These are phyloP conservation scores for Cairneyella variabilis DNA, from an alignment of 495 filamentous ascomycete species.

Conservation along the genomic window DNA sequence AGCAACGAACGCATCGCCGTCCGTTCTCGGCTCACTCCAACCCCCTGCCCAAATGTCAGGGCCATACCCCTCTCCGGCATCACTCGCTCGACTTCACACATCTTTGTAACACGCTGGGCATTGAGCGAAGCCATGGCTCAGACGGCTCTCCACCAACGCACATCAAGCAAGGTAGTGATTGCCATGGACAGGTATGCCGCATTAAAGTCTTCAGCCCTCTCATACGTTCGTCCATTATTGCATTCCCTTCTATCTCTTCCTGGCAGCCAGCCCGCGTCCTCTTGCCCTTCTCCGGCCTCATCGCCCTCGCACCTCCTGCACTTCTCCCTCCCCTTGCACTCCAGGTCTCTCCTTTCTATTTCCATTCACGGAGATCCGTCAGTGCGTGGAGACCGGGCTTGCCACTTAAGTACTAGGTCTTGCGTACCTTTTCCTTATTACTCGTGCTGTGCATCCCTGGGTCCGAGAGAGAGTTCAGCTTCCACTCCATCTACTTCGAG, in stretches of 20 bases:
- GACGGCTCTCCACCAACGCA: neutral
- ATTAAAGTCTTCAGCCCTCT: no score
- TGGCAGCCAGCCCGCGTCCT: conserved; percentile 1
- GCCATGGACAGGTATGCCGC: no score
- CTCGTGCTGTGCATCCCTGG: neutral
- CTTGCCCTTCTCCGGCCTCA: neutral
- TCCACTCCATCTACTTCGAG: neutral
- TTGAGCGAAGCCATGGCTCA: conserved; percentile 8
- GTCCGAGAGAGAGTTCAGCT: neutral
- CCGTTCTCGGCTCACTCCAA: conserved; percentile 20
- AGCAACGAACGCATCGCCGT: neutral
- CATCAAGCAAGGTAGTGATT: conserved; percentile 15
- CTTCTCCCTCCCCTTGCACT: neutral
- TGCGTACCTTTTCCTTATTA: conserved; percentile 13
- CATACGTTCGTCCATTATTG: conserved; percentile 17
- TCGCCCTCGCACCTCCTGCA: conserved; percentile 2
- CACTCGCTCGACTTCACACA: conserved; percentile 3
- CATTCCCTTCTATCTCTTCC: conserved; percentile 8
- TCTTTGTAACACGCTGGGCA: conserved; percentile 21
- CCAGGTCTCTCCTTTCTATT: conserved; percentile 7
- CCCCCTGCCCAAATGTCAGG: conserved; percentile 17
- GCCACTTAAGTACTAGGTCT: conserved; percentile 20
- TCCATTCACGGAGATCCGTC: neutral
- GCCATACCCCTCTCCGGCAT: conserved; percentile 14
- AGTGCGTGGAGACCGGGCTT: neutral